phyloP scores from a whole-genome alignment of 1,284 basidiomycete species.

The Neolentinus lepideus region DNA sequence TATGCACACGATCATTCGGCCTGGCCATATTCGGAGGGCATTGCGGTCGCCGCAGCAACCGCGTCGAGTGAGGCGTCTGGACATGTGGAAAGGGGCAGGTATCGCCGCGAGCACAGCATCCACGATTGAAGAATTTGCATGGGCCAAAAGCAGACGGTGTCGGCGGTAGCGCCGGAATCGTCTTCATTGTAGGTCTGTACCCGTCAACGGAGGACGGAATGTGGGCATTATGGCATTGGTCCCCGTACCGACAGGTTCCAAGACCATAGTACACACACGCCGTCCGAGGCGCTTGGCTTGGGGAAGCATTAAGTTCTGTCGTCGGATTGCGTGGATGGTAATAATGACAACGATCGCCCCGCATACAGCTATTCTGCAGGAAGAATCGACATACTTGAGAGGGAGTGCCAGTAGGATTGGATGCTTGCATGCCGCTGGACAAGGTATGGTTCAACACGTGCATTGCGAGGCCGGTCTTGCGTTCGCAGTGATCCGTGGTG shows the following conservation, averaged over 20 bases:
- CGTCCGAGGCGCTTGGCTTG: not conserved
- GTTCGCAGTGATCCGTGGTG: too few relatives aligned
- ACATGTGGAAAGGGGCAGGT: constrained; percentile 28
- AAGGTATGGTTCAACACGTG: not conserved
- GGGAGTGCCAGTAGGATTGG: not conserved
- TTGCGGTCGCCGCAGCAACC: not conserved
- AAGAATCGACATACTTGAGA: not conserved
- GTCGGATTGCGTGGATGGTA: not conserved
- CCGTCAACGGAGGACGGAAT: not conserved
- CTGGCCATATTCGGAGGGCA: not conserved
- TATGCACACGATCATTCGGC: not conserved
- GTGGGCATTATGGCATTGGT: not conserved
- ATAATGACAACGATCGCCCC: not conserved
- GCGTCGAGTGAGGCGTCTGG: not conserved
- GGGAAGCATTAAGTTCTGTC: not conserved
- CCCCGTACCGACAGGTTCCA: constrained; percentile 1
- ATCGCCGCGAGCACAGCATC: constrained; percentile 31
- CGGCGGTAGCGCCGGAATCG: not conserved
- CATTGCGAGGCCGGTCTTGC: not conserved
- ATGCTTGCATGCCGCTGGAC: not conserved
- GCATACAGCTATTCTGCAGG: not conserved
- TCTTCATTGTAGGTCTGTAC: not conserved
- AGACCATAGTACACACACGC: not conserved
- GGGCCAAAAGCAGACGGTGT: constrained; percentile 5
- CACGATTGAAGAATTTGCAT: constrained; percentile 35